phyloP scores from a whole-genome alignment of 352 stramenopile species.

The Phytophthora pisi region DNA sequence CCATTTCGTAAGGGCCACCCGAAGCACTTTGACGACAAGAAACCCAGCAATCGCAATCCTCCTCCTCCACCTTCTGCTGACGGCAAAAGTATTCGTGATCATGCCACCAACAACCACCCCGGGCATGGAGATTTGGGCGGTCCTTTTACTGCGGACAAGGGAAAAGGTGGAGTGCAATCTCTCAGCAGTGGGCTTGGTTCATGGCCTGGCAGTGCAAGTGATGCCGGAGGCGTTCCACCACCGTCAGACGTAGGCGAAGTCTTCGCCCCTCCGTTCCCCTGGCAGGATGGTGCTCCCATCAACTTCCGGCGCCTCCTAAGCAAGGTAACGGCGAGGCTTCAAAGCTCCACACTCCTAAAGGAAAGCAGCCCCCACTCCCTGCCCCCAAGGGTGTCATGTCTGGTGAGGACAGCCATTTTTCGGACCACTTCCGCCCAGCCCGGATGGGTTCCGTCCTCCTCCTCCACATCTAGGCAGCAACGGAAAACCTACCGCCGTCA shows the following conservation, averaged over 20 bases:
- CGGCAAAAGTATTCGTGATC: background rate
- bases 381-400: too few relatives aligned
- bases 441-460: too few relatives aligned
- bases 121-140: background rate
- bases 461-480: background rate
- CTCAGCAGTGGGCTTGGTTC: background rate
- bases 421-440: background rate
- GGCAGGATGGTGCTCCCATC: background rate
- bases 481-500: background rate
- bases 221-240: background rate
- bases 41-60: background rate
- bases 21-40: background rate
- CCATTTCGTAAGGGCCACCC: background rate
- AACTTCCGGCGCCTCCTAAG: background rate
- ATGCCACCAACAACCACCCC: background rate
- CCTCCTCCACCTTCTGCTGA: background rate
- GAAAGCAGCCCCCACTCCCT: background rate
- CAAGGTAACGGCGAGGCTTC: background rate
- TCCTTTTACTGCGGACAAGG: background rate
- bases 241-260: background rate
- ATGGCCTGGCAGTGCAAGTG: background rate
- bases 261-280: background rate
- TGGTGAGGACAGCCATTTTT: background rate
- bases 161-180: background rate
- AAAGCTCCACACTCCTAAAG: background rate